Evolutionary conservation across 352 stramenopile species (phyloP), one percentile per base, ranked within the genome.

Genomic region (Pythium plurisporium): DNA sequence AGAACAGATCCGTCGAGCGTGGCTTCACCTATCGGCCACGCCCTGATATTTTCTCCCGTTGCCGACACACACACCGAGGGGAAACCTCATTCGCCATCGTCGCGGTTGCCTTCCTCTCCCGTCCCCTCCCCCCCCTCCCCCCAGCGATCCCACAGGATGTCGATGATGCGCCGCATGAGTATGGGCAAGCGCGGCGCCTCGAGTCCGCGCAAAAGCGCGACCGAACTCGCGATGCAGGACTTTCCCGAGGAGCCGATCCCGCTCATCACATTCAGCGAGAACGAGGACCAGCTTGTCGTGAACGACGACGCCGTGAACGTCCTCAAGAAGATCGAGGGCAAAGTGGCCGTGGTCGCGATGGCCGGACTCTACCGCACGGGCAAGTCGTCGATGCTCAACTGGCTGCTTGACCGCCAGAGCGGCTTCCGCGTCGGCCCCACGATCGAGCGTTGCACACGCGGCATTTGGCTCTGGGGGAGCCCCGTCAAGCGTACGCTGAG

Each of bases 351-450:
- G 26, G 69, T 95, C 26, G 80, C 82, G 50, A 89, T 95, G 72
- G 86, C 82, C 1, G 86, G 86, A 15, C 81, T 93, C 36, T 95
- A 95, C 70, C 79, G 86, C 55, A 95, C 83, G 22, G 86, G 86
- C 55, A 95, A 95, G 64, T 91, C 79, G 47, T 92, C 74, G 26
- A 87, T 95, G 76, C 74, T 95, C 51, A 95, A 95, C 65, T 94
- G 82, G 80, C 72, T 95, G 52, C 69, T 93, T 27, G 81, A 72
- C 41, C 74, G 80, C 27, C 62, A 73, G 36, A 78, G 69, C 62
- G 82, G 79, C 55, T 95, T 95, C 66, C 76, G 74, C 58, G 82
- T 94, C 43, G 86, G 84, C 14, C 81, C 79, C 33, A 92, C 79
- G 1, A 83, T 95, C 40, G 76, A 91, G 65, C 79, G 80, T 46